Conservation (phyloP, 2,329 filamentous ascomycete genomes). For the Hortaea sp. region DNA sequence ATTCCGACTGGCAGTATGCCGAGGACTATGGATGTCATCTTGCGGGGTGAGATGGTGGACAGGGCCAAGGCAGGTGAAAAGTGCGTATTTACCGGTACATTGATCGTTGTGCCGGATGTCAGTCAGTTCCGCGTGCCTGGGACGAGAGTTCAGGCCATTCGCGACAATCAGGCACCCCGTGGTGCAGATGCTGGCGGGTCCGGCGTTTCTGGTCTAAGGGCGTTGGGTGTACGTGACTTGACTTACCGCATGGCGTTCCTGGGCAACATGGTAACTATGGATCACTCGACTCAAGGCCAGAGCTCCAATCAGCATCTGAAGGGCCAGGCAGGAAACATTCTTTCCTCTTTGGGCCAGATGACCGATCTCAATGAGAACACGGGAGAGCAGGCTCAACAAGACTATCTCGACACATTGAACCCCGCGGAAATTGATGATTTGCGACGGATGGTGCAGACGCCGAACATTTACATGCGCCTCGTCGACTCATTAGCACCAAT, state of each 20-base stretch:
- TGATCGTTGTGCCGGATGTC: slow-evolving; percentile 95
- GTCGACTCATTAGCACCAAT: slow-evolving; percentile 93
- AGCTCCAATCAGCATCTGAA: slow-evolving; percentile 53
- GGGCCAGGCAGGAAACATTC: slow-evolving; percentile 71
- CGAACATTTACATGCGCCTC: slow-evolving; percentile 86
- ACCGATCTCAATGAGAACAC: slow-evolving; percentile 58
- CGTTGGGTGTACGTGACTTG: slow-evolving; percentile 85
- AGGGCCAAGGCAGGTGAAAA: slow-evolving; percentile 95
- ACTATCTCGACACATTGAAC: slow-evolving; percentile 77
- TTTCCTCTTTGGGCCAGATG: slow-evolving; percentile 70
- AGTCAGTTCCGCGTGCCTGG: slow-evolving; percentile 89
- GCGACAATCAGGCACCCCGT: slow-evolving; percentile 67
- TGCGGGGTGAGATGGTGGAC: slow-evolving; percentile 95
- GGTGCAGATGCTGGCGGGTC: slow-evolving; percentile 66
- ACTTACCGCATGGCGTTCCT: slow-evolving; percentile 96
- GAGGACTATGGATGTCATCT: slow-evolving; percentile 90
- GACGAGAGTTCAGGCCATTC: slow-evolving; percentile 67
- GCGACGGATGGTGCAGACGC: slow-evolving; percentile 84
- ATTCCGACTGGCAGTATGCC: slow-evolving; percentile 99
- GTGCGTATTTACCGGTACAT: slow-evolving; percentile 90
- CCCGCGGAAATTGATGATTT: slow-evolving; percentile 83
- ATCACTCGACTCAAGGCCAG: slow-evolving; percentile 70
- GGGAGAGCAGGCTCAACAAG: slow-evolving; percentile 78
- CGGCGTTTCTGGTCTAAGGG: slow-evolving; percentile 80
- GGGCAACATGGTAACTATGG: slow-evolving; percentile 89